A percentile compares a stretch with the other conserved stretches of the same genome.
phyloP scores from a whole-genome alignment of 805 yeast genomes.

The Saccharomycopsis sp. region DNA sequence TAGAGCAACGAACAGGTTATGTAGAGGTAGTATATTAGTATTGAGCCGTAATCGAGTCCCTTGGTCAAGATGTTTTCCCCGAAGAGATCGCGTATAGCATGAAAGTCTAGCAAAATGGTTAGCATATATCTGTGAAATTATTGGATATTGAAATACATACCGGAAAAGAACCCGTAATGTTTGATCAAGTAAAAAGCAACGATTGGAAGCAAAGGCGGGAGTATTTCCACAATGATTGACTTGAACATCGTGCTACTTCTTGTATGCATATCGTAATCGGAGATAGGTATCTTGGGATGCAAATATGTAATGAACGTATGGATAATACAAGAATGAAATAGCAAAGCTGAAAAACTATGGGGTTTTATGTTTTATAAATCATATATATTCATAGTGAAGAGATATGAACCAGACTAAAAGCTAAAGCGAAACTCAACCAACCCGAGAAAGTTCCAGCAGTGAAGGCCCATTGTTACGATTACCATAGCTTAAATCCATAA shows the following conservation, averaged over 20 bases:
- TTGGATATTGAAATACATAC: neutral
- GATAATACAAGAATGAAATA: too few relatives aligned
- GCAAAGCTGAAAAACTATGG: neutral
- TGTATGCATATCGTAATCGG: neutral
- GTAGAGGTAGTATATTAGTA: neutral
- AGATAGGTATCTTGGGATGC: neutral
- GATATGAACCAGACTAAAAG: neutral
- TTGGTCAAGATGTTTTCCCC: neutral
- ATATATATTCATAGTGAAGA: too few relatives aligned
- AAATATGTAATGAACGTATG: too few relatives aligned
- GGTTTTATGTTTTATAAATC: neutral
- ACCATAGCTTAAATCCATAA: too few relatives aligned
- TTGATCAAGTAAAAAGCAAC: constrained; percentile 6
- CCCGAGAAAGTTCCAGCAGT: too few relatives aligned
- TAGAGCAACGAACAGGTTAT: neutral
- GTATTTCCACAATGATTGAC: constrained; percentile 4
- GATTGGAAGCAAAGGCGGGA: constrained; percentile 10
- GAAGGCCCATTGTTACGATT: too few relatives aligned
- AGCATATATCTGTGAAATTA: neutral
- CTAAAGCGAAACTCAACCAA: neutral
- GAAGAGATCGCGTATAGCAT: neutral
- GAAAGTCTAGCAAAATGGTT: neutral
- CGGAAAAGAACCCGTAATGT: neutral
- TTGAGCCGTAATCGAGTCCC: neutral
- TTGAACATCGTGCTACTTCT: neutral